A percentile compares a stretch with the other conserved stretches of the same genome.
These are phyloP conservation scores for Pseudogymnoascus sp. DNA, from an alignment of 2,329 filamentous ascomycete species.

Conservation along the genomic window DNA sequence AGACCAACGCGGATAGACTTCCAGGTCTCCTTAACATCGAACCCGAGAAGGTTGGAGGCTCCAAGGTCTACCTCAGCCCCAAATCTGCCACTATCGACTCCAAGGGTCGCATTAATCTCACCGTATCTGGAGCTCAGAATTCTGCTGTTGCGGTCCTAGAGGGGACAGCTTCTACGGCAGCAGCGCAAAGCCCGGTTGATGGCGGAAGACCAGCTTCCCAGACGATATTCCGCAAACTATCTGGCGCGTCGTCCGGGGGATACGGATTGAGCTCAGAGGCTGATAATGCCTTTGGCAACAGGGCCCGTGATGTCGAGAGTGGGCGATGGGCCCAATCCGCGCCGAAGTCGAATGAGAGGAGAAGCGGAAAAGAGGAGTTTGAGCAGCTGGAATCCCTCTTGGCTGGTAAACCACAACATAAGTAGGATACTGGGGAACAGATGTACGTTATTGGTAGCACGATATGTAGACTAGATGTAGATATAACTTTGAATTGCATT, in stretches of 20 bases:
- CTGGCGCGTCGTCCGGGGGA: background rate
- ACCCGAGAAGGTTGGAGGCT: conserved; percentile 23
- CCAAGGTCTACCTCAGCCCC: conserved; percentile 25
- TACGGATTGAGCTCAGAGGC: background rate
- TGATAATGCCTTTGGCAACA: background rate
- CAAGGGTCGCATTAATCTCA: conserved; percentile 22
- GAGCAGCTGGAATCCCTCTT: conserved; percentile 4
- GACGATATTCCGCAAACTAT: background rate
- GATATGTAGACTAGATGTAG: conserved; percentile 7
- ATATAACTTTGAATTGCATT: conserved; percentile 6
- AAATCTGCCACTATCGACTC: conserved; percentile 23
- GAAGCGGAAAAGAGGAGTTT: background rate
- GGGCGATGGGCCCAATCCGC: background rate
- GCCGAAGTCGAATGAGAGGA: background rate
- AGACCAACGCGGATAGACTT: conserved; percentile 2
- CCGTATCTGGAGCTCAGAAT: conserved; percentile 18
- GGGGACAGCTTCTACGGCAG: conserved; percentile 14
- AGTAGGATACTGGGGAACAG: background rate
- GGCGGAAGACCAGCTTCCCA: background rate
- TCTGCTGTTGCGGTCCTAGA: conserved; percentile 23
- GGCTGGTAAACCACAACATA: background rate
- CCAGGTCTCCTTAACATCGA: conserved; percentile 22
- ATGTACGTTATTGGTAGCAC: conserved; percentile 2
- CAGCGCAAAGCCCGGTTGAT: conserved; percentile 4
- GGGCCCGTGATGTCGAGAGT: background rate